Evolutionary conservation across 2,329 filamentous ascomycete genomes (phyloP).

Genomic region (Fusarium scirpi): DNA sequence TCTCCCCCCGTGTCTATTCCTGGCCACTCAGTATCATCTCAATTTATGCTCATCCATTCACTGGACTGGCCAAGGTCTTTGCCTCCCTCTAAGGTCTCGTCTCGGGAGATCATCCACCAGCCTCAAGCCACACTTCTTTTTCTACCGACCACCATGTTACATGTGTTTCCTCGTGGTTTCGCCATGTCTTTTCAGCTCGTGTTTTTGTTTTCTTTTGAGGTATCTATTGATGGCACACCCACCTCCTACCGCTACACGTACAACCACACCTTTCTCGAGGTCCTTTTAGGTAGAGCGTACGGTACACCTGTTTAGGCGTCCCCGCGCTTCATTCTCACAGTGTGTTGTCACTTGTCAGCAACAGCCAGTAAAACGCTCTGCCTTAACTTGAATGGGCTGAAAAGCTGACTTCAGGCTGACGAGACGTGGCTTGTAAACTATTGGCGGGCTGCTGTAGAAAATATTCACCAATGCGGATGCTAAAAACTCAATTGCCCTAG

Average conservation of each 20-base stretch:
- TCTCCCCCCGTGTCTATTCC: slow-evolving; percentile 33
- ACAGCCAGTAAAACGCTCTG: slow-evolving; percentile 20
- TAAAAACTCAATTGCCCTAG: slow-evolving; percentile 21
- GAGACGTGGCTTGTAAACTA: slow-evolving; percentile 31
- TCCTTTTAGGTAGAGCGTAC: background rate
- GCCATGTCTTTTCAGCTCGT: slow-evolving; percentile 28
- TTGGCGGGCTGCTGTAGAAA: slow-evolving; percentile 5
- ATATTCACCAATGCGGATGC: background rate
- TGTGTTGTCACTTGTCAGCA: slow-evolving; percentile 8
- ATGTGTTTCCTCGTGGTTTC: slow-evolving; percentile 11
- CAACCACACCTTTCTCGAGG: slow-evolving; percentile 28
- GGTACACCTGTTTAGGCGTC: background rate
- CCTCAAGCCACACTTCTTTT: slow-evolving; percentile 29
- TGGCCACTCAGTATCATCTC: slow-evolving; percentile 3
- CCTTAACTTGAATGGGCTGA: slow-evolving; percentile 23
- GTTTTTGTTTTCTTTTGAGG: slow-evolving; percentile 19
- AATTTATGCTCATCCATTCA: slow-evolving; percentile 18
- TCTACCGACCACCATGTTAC: slow-evolving; percentile 15
- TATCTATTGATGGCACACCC: background rate
- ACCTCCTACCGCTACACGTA: slow-evolving; percentile 24
- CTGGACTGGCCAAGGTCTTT: slow-evolving; percentile 16
- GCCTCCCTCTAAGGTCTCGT: background rate
- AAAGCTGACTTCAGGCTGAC: slow-evolving; percentile 41
- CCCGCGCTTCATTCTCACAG: slow-evolving; percentile 22
- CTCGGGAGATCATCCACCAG: slow-evolving; percentile 33